Base-by-base conservation (phyloP, 257 asterid genomes). In the Buddleja alternifolia region DNA sequence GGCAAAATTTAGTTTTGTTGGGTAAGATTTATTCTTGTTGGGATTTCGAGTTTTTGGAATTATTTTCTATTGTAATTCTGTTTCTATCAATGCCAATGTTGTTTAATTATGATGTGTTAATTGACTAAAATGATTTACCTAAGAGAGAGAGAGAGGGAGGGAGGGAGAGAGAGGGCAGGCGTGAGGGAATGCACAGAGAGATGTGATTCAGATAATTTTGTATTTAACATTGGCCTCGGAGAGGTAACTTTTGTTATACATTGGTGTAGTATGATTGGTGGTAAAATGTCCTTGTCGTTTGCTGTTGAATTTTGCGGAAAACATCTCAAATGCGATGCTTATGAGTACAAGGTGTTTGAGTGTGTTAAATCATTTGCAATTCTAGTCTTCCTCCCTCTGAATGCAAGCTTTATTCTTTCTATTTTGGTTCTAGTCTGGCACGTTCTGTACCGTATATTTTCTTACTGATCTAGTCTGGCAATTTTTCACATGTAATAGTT, bases 401-500 rank as follows among this genome's bases (percentile, higher is more conserved):
- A 53, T 62, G 56, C 63, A 23, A 17, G 11, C n/a, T 46, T 46
- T 62, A 29, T 60, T 5, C 7, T 37, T 37, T 53, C 11, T 10
- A 7, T 51, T 37, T 51, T 21, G 51, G 8, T 69, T 47, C 17
- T 51, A 37, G 14, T 46, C 41, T 62, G 56, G 52, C 61, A 40
- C 36, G 20, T 15, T n/a, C 29, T 61, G 14, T 32, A 39, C 37
- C 36, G 51, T 48, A 54, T 62, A n/a, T 20, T 51, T 53, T 73
- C 29, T 32, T 50, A 72, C 19, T 55, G 45, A 66, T 56, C 57
- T 75, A 70, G 58, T 65, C 67, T 80, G 60, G 78, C 69, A 41
- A 16, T 6, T 29, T 72, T 75, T 73, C 63, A 45, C 75, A 62
- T 80, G 67, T 57, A 65, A 76, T 88, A 82, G 86, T 82, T 79